Evolutionary conservation across 106 monocot genomes (phyloP).

Genomic region (Dendrobium officinale): DNA sequence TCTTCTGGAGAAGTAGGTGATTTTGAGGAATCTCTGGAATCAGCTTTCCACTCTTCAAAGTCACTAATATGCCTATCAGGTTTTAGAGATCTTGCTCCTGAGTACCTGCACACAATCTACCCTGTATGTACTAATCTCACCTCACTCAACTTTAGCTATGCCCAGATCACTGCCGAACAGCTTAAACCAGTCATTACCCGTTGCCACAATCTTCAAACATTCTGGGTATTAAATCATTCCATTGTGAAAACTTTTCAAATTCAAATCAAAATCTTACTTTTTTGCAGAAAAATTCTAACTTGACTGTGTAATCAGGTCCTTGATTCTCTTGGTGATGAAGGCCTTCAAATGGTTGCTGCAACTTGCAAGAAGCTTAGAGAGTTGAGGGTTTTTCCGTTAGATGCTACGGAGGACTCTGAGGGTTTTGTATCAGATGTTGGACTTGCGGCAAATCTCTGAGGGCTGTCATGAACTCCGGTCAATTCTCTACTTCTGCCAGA

Average conservation of each 20-base stretch:
- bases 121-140: constrained; percentile 39
- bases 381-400: constrained; percentile 55
- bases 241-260: background rate
- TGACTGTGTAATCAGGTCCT: constrained; percentile 20
- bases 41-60: constrained; percentile 15
- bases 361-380: constrained; percentile 59
- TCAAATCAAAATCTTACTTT: background rate
- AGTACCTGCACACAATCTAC: constrained; percentile 37
- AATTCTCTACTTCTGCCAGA: constrained; percentile 63
- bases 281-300: background rate
- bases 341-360: constrained; percentile 50
- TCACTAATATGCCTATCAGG: constrained; percentile 43
- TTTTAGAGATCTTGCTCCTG: constrained; percentile 26
- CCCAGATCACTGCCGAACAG: constrained; percentile 30
- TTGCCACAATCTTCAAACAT: constrained; percentile 44
- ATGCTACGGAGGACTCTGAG: constrained; percentile 23
- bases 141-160: constrained; percentile 43
- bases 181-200: constrained; percentile 26
- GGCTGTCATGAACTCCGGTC: constrained; percentile 57
- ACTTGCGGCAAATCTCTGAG: constrained; percentile 41
- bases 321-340: constrained; percentile 59
- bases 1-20: background rate
- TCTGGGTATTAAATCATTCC: constrained; percentile 31
- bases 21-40: constrained; percentile 8
- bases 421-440: constrained; percentile 49